Evolutionary conservation across 345 rosid species (phyloP), one percentile per base, ranked within the genome.

Genomic region (Citrus inodora): DNA sequence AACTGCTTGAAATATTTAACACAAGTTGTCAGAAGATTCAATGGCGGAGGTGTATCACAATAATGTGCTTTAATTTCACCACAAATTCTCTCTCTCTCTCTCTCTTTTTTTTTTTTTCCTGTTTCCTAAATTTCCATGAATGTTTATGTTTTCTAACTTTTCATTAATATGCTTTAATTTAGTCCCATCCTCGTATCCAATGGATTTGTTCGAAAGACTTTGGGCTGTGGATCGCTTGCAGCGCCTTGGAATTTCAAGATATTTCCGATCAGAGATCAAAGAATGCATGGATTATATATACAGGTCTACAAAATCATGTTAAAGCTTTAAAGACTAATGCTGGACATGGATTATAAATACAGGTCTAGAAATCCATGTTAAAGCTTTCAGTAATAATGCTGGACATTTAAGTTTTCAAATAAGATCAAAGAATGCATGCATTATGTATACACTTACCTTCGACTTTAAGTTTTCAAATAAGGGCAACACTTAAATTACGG

Each of bases 221-320:
- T 96, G 99, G 99, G 85, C 83, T 7, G 95, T 96, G 28, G 99
- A 96, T 82, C 94, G 98, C 56, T 71, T 96, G 75, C 93, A 94
- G 59, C 92, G 99, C 27, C 88, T 96, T 6, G 99, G 99, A 62
- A 82, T 92, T 35, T 90, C 97, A 7, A 91, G 98, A 89, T 91
- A 87, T 76, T 96, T 94, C 80, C 55, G 85, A 60, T 81, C 81
- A 2, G 92, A 92, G 84, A 88, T 96, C 70, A 76, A 87, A 63
- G 82, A 88, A 28, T 88, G 92, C 67, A 85, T 94, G 59, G 80
- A 85, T 66, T 90, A 96, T 67, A 83, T 96, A 75, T 76, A 82
- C 53, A 92, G 92, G 98, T 92, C 42, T 8, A 37, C 40, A 37
- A 37, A 37, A 1, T 37, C 11, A 38, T 38, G 10, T 8, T 38